Conservation (phyloP, 192 early-diverging fungal species). For the Podila epicladia region DNA sequence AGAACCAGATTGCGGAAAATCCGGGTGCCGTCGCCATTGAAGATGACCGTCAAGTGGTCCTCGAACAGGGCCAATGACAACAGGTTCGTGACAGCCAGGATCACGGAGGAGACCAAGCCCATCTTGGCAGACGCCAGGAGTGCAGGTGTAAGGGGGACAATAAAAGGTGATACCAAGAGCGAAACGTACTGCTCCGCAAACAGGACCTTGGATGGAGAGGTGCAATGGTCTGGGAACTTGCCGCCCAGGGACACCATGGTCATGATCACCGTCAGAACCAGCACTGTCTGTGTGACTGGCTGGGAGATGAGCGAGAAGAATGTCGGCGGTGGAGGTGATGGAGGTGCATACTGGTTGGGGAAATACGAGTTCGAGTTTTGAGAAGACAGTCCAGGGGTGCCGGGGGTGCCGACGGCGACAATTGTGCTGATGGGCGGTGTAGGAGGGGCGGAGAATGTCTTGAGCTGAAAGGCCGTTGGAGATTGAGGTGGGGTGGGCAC, state of each 20-base stretch:
- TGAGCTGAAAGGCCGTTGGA: conserved; percentile 36
- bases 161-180: conserved; percentile 34
- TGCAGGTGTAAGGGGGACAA: conserved; percentile 34
- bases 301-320: conserved; percentile 17
- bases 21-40: conserved; percentile 51
- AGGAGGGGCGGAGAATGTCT: conserved; percentile 34
- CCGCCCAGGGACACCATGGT: conserved; percentile 31
- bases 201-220: conserved; percentile 24
- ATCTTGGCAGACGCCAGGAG: conserved; percentile 18
- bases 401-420: conserved; percentile 24
- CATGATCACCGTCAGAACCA: conserved; percentile 31
- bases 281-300: conserved; percentile 24
- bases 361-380: conserved; percentile 20
- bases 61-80: conserved; percentile 64
- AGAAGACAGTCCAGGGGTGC: conserved; percentile 17
- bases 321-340: background rate
- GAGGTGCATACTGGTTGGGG: conserved; percentile 12
- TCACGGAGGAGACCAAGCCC: conserved; percentile 16
- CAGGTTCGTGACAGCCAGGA: conserved; percentile 55
- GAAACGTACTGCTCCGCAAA: conserved; percentile 22
- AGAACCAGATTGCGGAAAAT: conserved; percentile 51
- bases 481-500: conserved; percentile 38
- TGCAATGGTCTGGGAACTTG: conserved; percentile 39
- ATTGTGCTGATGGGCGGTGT: conserved; percentile 43
- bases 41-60: conserved; percentile 54